Conservation (phyloP, 495 filamentous ascomycete species). For the Mycothermus thermophilus region DNA sequence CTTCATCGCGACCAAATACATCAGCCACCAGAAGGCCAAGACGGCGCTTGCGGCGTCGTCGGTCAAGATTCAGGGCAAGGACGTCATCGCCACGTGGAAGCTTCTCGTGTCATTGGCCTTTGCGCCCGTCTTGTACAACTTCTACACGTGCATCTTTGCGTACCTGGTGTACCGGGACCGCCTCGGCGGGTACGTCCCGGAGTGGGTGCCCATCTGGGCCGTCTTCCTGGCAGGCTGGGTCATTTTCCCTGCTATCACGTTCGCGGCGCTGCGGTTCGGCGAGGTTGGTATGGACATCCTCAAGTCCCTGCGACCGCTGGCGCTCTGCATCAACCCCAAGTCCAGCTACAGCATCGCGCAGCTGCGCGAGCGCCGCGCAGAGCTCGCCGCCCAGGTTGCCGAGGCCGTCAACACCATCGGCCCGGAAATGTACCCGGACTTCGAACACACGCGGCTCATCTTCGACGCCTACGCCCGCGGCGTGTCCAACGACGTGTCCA, state of each 20-base stretch:
- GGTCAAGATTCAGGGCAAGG: slow-evolving; percentile 84
- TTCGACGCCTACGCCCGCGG: slow-evolving; percentile 22
- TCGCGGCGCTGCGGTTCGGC: slow-evolving; percentile 86
- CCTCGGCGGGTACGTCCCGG: slow-evolving; percentile 62
- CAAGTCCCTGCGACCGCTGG: slow-evolving; percentile 82
- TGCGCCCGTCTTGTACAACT: slow-evolving; percentile 71
- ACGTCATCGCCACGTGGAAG: slow-evolving; percentile 99
- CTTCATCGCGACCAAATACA: slow-evolving; percentile 76
- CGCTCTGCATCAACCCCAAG: slow-evolving; percentile 75
- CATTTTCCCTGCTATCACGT: slow-evolving; percentile 78
- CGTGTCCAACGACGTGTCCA: too few species aligned
- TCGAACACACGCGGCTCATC: slow-evolving; percentile 71
- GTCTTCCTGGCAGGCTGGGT: slow-evolving; percentile 58
- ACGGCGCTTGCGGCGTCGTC: slow-evolving; percentile 83
- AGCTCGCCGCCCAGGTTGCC: slow-evolving; percentile 70
- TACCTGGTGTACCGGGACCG: slow-evolving; percentile 70
- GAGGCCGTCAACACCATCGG: slow-evolving; percentile 89
- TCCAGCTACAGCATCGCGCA: slow-evolving; percentile 72
- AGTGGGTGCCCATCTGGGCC: slow-evolving; percentile 68
- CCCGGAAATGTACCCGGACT: slow-evolving; percentile 94
- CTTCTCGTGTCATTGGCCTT: slow-evolving; percentile 82
- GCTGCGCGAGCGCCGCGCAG: slow-evolving; percentile 56
- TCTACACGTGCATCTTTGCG: slow-evolving; percentile 60
- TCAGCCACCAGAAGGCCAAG: slow-evolving; percentile 80
- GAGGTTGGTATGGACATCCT: slow-evolving; percentile 96